These are phyloP conservation scores for Canna indica DNA, from an alignment of 176 grass and related monocot species.

Conservation along the genomic window DNA sequence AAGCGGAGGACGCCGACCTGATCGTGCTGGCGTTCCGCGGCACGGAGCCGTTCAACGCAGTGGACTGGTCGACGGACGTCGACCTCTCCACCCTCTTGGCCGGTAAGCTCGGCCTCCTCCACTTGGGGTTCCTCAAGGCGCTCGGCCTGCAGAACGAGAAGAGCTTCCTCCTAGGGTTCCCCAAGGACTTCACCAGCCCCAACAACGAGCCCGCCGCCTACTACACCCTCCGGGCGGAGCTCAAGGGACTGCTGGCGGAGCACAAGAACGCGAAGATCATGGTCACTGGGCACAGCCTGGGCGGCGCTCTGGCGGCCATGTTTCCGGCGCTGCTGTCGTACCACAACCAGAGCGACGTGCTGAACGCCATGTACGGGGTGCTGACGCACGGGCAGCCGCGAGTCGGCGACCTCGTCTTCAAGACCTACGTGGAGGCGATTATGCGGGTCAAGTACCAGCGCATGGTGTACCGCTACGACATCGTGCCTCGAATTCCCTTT, in stretches of 20 bases:
- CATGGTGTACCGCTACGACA: conserved; percentile 70
- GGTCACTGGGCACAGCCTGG: conserved; percentile 78
- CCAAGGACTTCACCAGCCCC: conserved; percentile 3
- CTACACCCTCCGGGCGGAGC: conserved; percentile 50
- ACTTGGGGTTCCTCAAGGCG: conserved; percentile 82
- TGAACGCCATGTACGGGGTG: conserved; percentile 21
- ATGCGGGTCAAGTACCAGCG: conserved; percentile 19
- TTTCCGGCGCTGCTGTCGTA: conserved; percentile 53
- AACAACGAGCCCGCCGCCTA: conserved; percentile 36
- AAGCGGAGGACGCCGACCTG: conserved; percentile 27
- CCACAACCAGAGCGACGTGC: conserved; percentile 38
- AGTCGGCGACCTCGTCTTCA: conserved; percentile 45
- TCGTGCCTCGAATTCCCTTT: conserved; percentile 61
- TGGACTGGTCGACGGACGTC: conserved; percentile 81
- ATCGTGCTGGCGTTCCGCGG: conserved; percentile 55
- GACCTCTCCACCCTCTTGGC: conserved; percentile 60
- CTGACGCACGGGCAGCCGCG: conserved; percentile 69
- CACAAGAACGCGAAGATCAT: conserved; percentile 42
- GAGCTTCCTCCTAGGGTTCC: conserved; percentile 28
- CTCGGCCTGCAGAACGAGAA: conserved; percentile 60
- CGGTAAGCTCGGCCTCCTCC: conserved; percentile 62
- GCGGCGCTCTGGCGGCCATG: conserved; percentile 57
- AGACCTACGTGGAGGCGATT: conserved; percentile 7
- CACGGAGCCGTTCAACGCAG: conserved; percentile 73
- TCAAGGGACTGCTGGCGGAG: conserved; percentile 23